phyloP scores from a whole-genome alignment of 2,329 filamentous ascomycete species.

The Ophiostoma tasmaniense region DNA sequence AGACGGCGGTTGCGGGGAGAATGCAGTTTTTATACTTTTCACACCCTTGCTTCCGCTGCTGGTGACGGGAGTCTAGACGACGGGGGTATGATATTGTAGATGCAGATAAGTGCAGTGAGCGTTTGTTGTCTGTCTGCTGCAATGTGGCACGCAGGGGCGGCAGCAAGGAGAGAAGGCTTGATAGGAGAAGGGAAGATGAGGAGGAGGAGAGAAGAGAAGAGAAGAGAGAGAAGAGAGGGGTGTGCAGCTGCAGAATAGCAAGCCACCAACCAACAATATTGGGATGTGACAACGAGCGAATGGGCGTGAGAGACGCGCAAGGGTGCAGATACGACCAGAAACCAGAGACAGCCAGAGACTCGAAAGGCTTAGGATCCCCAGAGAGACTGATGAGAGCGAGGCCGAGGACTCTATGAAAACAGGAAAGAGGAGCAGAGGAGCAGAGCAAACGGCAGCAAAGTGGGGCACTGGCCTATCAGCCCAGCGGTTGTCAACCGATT shows the following conservation, averaged over 20 bases:
- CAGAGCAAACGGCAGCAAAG: background rate
- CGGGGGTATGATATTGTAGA: background rate
- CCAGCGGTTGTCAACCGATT: background rate
- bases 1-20: background rate
- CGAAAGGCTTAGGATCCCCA: too few relatives aligned
- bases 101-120: background rate
- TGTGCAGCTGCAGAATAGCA: background rate
- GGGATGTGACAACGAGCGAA: background rate
- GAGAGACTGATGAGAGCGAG: too few relatives aligned
- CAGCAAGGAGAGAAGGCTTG: background rate
- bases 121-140: background rate
- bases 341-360: background rate
- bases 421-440: background rate
- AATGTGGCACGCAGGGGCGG: background rate
- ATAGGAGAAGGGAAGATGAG: background rate
- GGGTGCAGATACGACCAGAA: background rate
- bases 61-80: background rate
- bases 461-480: background rate
- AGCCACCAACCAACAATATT: background rate
- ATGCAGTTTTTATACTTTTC: constrained; percentile 7
- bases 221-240: background rate
- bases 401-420: background rate
- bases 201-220: background rate
- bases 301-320: background rate
- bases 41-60: background rate